A percentile compares a stretch with the other conserved stretches of the same genome.
These are phyloP conservation scores for Hericium alpestre DNA, from an alignment of 768 basidiomycete genomes.

Conservation along the genomic window DNA sequence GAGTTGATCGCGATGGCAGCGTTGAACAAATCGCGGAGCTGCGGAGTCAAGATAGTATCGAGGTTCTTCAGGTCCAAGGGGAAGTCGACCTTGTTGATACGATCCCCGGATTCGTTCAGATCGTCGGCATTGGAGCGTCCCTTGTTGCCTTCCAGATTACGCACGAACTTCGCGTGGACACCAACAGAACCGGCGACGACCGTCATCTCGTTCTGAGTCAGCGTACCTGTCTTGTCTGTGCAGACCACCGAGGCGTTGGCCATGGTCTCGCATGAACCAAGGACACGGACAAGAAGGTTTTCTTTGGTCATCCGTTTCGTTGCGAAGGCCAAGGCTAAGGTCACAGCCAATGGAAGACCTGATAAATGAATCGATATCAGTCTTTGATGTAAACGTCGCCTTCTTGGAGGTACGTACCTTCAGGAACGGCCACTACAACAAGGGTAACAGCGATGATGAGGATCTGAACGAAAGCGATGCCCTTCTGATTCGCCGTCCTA, in stretches of 20 bases:
- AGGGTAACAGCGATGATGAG: conserved; percentile 91
- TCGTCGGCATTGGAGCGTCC: conserved; percentile 64
- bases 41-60: conserved; percentile 48
- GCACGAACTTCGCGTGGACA: conserved; percentile 89
- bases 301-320: conserved; percentile 97
- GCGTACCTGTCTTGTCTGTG: conserved; percentile 94
- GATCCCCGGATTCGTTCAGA: conserved; percentile 20
- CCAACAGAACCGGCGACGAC: conserved; percentile 95
- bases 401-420: conserved; percentile 34
- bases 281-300: conserved; percentile 88
- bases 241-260: conserved; percentile 93
- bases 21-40: conserved; percentile 62
- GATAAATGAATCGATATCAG: conserved; percentile 3
- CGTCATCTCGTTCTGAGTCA: conserved; percentile 91
- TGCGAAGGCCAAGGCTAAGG: conserved; percentile 91
- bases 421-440: conserved; percentile 82
- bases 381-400: conserved; percentile 1
- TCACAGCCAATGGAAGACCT: conserved; percentile 93
- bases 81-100: conserved; percentile 61
- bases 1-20: conserved; percentile 85
- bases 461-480: conserved; percentile 84
- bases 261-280: conserved; percentile 98
- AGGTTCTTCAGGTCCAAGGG: conserved; percentile 73
- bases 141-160: conserved; percentile 59
- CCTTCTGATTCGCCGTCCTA: conserved; percentile 71